Conservation (phyloP, 441 rosid genomes). For the Pelargonium cotyledonis region DNA sequence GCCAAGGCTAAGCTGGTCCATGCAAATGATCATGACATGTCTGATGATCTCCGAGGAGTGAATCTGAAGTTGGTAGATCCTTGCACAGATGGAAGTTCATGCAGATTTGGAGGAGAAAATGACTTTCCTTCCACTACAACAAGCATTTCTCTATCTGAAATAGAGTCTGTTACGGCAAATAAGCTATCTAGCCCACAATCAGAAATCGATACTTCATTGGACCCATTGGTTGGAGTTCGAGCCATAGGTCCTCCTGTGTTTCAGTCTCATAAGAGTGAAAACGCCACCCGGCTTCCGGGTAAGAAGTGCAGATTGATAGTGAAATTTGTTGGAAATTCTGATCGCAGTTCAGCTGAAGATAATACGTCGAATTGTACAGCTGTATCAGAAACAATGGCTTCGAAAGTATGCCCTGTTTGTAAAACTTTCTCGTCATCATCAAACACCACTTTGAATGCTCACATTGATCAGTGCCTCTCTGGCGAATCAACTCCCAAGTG, state of each 20-base stretch:
- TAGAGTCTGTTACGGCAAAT: conserved; percentile 38
- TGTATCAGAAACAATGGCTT: conserved; percentile 70
- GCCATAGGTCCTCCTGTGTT: conserved; percentile 29
- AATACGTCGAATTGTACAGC: conserved; percentile 51
- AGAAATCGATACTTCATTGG: conserved; percentile 28
- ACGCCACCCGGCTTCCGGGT: conserved; percentile 28
- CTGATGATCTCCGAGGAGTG: conserved; percentile 24
- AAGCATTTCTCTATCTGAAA: conserved; percentile 42
- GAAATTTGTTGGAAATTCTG: conserved; percentile 57
- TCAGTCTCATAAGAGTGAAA: conserved; percentile 28
- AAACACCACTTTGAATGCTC: conserved; percentile 97
- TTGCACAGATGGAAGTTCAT: conserved; percentile 36
- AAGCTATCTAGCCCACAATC: conserved; percentile 35
- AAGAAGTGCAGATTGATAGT: conserved; percentile 73
- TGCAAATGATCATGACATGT: conserved; percentile 24
- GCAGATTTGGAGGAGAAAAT: conserved; percentile 48
- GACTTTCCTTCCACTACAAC: conserved; percentile 53
- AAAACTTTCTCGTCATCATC: conserved; percentile 90
- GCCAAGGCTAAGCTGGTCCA: conserved; percentile 26
- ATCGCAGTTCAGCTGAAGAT: conserved; percentile 57
- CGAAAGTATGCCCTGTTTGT: conserved; percentile 97
- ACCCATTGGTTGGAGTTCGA: conserved; percentile 30
- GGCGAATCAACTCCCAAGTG: conserved; percentile 57
- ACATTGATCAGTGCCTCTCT: conserved; percentile 94
- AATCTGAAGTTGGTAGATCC: conserved; percentile 26